Evolutionary conservation across 805 yeast species (phyloP).

Genomic region (Yamadazyma philogaea): DNA sequence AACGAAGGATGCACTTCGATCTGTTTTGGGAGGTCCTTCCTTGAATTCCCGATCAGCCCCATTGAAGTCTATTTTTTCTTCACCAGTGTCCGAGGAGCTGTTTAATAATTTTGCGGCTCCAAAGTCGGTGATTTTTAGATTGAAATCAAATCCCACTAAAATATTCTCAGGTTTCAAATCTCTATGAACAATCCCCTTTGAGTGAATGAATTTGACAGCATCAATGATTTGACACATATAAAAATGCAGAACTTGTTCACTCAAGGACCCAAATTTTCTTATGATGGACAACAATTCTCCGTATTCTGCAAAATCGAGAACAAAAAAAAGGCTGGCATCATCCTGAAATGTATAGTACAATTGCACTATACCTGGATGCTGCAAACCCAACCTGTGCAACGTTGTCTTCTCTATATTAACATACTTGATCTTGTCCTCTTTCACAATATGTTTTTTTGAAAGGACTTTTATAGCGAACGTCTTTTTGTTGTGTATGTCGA

Average conservation of each 20-base stretch:
- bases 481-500: slow-evolving; percentile 67
- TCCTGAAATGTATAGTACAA: slow-evolving; percentile 94
- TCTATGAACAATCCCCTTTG: slow-evolving; percentile 85
- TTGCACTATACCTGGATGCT: slow-evolving; percentile 91
- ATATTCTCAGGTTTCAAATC: slow-evolving; percentile 95
- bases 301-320: slow-evolving; percentile 88
- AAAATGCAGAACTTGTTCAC: slow-evolving; percentile 71
- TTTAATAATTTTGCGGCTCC: slow-evolving; percentile 89
- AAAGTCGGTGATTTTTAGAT: slow-evolving; percentile 90
- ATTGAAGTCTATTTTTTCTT: slow-evolving; percentile 34
- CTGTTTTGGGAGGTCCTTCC: slow-evolving; percentile 27
- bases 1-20: slow-evolving; percentile 68
- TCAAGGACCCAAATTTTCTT: slow-evolving; percentile 71
- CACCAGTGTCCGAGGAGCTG: slow-evolving; percentile 20
- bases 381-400: slow-evolving; percentile 75
- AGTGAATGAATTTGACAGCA: slow-evolving; percentile 84
- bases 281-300: slow-evolving; percentile 88
- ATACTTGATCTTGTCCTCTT: slow-evolving; percentile 91
- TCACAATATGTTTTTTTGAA: slow-evolving; percentile 87
- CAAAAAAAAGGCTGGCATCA: slow-evolving; percentile 81
- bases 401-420: slow-evolving; percentile 94
- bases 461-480: slow-evolving; percentile 90
- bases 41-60: slow-evolving; percentile 13
- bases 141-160: slow-evolving; percentile 77
- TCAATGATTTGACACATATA: slow-evolving; percentile 88